These are phyloP conservation scores for Aciculoconidium aculeatum DNA, from an alignment of 805 yeast genomes.

Conservation along the genomic window DNA sequence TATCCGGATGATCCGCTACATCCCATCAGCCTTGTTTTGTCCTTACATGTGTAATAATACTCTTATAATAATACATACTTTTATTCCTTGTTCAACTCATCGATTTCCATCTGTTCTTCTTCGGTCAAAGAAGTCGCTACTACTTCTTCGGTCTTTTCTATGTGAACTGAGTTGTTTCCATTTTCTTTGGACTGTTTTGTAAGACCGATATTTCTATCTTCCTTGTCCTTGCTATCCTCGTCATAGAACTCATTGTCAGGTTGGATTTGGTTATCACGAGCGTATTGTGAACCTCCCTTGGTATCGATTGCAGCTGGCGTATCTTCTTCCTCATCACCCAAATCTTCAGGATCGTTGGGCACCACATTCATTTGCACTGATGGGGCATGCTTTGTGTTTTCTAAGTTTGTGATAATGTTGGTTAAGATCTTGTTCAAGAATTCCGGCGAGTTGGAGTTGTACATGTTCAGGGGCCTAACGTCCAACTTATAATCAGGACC, in stretches of 20 bases:
- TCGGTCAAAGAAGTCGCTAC: conserved; percentile 21
- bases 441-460: conserved; percentile 91
- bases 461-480: conserved; percentile 94
- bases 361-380: conserved; percentile 89
- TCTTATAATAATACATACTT: too few relatives aligned
- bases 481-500: conserved; percentile 96
- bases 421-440: conserved; percentile 79
- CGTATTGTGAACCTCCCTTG: conserved; percentile 84
- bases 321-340: conserved; percentile 85
- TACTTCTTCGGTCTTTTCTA: background rate
- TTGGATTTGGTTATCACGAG: conserved; percentile 68
- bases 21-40: background rate
- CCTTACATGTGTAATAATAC: too few relatives aligned
- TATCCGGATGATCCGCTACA: too few relatives aligned
- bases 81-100: conserved; percentile 24
- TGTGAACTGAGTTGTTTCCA: background rate
- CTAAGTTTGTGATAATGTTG: conserved; percentile 71
- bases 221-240: conserved; percentile 45
- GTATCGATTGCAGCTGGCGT: conserved; percentile 73
- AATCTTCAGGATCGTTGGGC: conserved; percentile 83
- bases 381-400: conserved; percentile 93
- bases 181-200: background rate
- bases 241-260: conserved; percentile 77
- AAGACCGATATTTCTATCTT: conserved; percentile 23
- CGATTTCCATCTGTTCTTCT: conserved; percentile 33